phyloP scores from a whole-genome alignment of 2,329 filamentous ascomycete species.

The Hymenoscyphus occultus region DNA sequence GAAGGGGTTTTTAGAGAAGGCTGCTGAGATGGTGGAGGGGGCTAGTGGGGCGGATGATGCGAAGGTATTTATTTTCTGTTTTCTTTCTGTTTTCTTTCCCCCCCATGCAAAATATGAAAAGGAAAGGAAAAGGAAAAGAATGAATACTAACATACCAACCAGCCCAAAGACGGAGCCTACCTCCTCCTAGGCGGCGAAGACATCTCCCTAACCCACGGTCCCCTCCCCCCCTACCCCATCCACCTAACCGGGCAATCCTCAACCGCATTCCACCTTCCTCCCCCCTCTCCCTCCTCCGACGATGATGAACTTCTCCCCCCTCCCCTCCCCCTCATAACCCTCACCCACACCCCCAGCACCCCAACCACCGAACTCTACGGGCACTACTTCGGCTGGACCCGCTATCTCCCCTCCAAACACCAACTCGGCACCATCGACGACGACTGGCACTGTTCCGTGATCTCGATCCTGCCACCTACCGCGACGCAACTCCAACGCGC shows the following conservation, averaged over 20 bases:
- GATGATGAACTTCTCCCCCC: conserved; percentile 41
- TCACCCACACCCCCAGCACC: conserved; percentile 50
- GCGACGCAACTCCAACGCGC: conserved; percentile 31
- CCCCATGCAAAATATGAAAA: background rate
- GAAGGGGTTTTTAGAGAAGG: conserved; percentile 34
- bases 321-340: conserved; percentile 55
- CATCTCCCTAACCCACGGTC: conserved; percentile 46
- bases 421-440: conserved; percentile 28
- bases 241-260: conserved; percentile 43
- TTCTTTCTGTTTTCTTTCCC: background rate
- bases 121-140: background rate
- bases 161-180: conserved; percentile 36
- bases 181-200: conserved; percentile 35
- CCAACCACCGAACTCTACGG: conserved; percentile 55
- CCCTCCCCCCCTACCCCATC: conserved; percentile 52
- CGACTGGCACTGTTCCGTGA: conserved; percentile 58
- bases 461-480: conserved; percentile 53
- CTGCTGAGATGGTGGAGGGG: conserved; percentile 36
- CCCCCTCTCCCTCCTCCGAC: conserved; percentile 33
- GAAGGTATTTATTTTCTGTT: conserved; percentile 17
- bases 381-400: conserved; percentile 64
- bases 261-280: conserved; percentile 38
- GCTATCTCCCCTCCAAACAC: conserved; percentile 38
- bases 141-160: background rate
- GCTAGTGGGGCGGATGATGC: conserved; percentile 28